phyloP scores from a whole-genome alignment of 805 yeast genomes.

The Spathaspora sp. region DNA sequence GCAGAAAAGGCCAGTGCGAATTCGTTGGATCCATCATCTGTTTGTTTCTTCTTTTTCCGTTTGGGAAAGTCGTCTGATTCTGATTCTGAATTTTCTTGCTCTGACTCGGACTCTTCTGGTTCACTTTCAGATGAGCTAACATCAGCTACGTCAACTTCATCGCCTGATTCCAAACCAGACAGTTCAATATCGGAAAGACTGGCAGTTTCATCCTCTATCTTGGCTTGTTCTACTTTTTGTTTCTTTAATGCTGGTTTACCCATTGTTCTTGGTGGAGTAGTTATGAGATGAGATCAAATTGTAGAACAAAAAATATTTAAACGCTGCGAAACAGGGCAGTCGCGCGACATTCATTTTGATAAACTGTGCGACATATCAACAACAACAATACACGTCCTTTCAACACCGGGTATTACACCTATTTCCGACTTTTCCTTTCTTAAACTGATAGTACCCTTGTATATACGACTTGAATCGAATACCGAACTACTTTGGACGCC shows the following conservation, averaged over 20 bases:
- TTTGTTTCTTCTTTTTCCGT: conserved; percentile 50
- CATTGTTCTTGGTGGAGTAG: background rate
- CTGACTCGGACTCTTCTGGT: conserved; percentile 7
- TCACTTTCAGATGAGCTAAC: conserved; percentile 4
- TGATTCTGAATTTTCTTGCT: conserved; percentile 12
- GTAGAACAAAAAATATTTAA: background rate
- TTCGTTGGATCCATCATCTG: conserved; percentile 67
- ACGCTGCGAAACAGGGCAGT: background rate
- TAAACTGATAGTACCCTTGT: too few relatives aligned
- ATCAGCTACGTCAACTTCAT: conserved; percentile 24
- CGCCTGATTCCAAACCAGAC: conserved; percentile 17
- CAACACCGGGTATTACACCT: background rate
- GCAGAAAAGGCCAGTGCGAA: conserved; percentile 85
- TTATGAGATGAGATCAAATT: background rate
- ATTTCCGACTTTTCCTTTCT: background rate
- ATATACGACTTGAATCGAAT: background rate
- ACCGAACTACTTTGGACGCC: too few relatives aligned
- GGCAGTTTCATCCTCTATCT: conserved; percentile 13
- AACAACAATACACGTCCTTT: background rate
- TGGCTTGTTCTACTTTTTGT: conserved; percentile 14
- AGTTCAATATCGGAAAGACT: conserved; percentile 13
- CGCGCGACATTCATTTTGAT: background rate
- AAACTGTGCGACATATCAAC: background rate
- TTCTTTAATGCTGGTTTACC: conserved; percentile 15
- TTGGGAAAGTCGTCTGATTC: conserved; percentile 31